Percentiles rank a stretch among this genome's conserved stretches.
Evolutionary conservation across 768 basidiomycete species (phyloP).

Genomic region (Rhizopogon vesiculosus): DNA sequence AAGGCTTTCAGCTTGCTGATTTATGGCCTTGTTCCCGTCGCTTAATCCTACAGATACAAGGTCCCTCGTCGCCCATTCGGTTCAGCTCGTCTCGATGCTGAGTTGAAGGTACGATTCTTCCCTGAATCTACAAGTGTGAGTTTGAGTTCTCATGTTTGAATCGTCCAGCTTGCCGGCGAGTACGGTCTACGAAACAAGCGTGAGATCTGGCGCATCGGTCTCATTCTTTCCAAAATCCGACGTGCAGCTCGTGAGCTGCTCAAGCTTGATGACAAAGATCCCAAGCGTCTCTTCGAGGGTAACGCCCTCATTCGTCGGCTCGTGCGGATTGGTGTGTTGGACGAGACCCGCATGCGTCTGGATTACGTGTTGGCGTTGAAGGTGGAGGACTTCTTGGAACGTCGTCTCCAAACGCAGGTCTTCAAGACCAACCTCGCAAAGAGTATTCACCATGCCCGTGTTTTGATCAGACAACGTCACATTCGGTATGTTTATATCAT

Average conservation of each 20-base stretch:
- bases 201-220: conserved; percentile 99
- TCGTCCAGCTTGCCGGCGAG: conserved; percentile 89
- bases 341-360: conserved; percentile 98
- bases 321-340: conserved; percentile 99
- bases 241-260: conserved; percentile 99
- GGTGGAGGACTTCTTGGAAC: conserved; percentile 99
- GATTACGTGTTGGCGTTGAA: conserved; percentile 99
- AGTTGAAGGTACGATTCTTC: conserved; percentile 76
- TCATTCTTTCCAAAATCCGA: conserved; percentile 98
- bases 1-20: conserved; percentile 64
- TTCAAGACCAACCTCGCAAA: conserved; percentile 99
- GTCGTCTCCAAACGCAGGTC: conserved; percentile 97
- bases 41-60: conserved; percentile 80
- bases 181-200: conserved; percentile 99
- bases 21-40: conserved; percentile 58
- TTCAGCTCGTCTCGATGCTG: conserved; percentile 97
- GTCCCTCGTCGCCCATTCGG: conserved; percentile 97
- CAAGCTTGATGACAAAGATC: conserved; percentile 99
- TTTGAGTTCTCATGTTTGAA: conserved; percentile 1
- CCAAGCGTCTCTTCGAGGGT: conserved; percentile 99
- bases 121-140: not conserved
- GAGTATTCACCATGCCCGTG: conserved; percentile 97
- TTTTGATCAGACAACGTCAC: conserved; percentile 96
- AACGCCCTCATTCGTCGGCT: conserved; percentile 95
- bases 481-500: conserved; percentile 66